phyloP scores from a whole-genome alignment of 805 yeast species.

The Scheffersomyces spartinae region DNA sequence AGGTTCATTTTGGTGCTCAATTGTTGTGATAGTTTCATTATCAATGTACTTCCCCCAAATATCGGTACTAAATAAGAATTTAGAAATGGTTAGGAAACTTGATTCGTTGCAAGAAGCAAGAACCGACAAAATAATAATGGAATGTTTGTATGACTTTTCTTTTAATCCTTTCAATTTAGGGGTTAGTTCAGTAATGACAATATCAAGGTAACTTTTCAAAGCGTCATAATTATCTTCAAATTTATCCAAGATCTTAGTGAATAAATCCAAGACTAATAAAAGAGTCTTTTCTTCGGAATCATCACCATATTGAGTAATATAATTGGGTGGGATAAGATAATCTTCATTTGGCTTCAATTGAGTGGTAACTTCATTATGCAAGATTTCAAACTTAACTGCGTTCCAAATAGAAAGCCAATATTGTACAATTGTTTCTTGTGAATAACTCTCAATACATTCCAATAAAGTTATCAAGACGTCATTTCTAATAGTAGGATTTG shows the following conservation, averaged over 20 bases:
- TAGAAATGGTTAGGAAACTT: slow-evolving; percentile 18
- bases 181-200: no score
- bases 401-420: slow-evolving; percentile 78
- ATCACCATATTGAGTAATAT: no score
- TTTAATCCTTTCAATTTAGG: no score
- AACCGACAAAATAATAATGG: slow-evolving; percentile 16
- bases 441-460: slow-evolving; percentile 43
- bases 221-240: no score
- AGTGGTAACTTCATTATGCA: slow-evolving; percentile 81
- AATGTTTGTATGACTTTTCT: no score
- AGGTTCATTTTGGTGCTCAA: slow-evolving; percentile 12
- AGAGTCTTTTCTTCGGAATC: no score
- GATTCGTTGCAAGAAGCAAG: slow-evolving; percentile 12
- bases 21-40: slow-evolving; percentile 8
- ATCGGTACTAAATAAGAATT: slow-evolving; percentile 19
- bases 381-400: slow-evolving; percentile 77
- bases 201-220: no score
- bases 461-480: slow-evolving; percentile 62
- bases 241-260: no score
- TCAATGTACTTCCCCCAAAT: slow-evolving; percentile 31
- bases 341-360: no score
- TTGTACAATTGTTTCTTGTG: slow-evolving; percentile 34
- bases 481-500: slow-evolving; percentile 58
- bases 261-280: no score
- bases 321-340: no score